These are phyloP conservation scores for Kwoniella heveanensis DNA, from an alignment of 768 basidiomycete species.

Conservation along the genomic window DNA sequence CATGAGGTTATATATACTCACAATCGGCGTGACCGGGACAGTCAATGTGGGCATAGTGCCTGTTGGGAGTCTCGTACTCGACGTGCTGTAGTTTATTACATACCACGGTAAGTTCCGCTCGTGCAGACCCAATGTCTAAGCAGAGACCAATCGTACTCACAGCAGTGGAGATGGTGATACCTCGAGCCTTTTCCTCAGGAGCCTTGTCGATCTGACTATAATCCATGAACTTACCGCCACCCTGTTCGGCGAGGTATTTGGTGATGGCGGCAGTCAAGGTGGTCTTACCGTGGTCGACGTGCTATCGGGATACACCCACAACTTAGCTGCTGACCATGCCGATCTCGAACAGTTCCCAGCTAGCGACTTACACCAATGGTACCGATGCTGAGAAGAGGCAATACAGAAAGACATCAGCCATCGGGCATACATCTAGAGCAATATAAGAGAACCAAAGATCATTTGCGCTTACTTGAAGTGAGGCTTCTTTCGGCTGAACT, in stretches of 20 bases:
- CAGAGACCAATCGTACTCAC: conserved; percentile 32
- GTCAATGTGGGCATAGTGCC: conserved; percentile 98
- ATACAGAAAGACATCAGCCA: neutral
- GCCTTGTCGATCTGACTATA: conserved; percentile 98
- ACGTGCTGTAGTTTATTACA: conserved; percentile 64
- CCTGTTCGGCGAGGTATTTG: conserved; percentile 77
- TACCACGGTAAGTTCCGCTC: neutral
- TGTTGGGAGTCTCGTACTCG: conserved; percentile 86
- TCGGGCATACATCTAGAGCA: neutral
- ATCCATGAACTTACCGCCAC: conserved; percentile 81
- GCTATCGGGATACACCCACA: conserved; percentile 33
- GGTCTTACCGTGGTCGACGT: conserved; percentile 58
- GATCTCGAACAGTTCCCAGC: neutral
- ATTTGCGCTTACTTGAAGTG: conserved; percentile 56
- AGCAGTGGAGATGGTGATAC: conserved; percentile 98
- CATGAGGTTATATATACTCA: no score
- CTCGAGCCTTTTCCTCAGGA: conserved; percentile 98
- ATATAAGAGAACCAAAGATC: neutral
- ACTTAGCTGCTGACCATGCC: neutral
- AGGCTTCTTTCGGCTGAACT: conserved; percentile 55
- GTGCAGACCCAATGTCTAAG: neutral
- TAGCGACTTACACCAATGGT: conserved; percentile 55
- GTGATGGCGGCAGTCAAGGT: conserved; percentile 63
- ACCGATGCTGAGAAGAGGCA: conserved; percentile 52
- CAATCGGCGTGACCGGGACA: conserved; percentile 66